Conservation (phyloP, 2,329 filamentous ascomycete species). For the Periconia sp. region DNA sequence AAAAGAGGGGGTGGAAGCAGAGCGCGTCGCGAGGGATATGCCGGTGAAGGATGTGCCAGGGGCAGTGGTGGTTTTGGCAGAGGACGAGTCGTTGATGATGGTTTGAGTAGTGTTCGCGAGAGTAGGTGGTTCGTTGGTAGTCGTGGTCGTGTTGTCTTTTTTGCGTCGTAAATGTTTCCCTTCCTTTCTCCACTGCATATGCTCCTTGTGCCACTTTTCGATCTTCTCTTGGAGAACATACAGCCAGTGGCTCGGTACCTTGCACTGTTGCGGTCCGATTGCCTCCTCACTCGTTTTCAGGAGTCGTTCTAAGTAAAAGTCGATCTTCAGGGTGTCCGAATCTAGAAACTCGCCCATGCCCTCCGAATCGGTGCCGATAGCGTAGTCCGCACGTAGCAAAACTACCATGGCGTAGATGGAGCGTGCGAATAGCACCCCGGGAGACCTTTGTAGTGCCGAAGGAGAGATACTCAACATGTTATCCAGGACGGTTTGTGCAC, state of each 20-base stretch:
- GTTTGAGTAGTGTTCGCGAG: not conserved
- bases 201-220: conserved; percentile 35
- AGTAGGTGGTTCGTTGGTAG: not conserved
- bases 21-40: not conserved
- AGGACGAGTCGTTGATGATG: not conserved
- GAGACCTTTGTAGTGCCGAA: conserved; percentile 24
- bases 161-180: conserved; percentile 14
- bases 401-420: conserved; percentile 35
- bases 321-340: conserved; percentile 32
- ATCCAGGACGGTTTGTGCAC: conserved; percentile 36
- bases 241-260: conserved; percentile 34
- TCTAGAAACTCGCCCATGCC: conserved; percentile 37
- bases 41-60: not conserved
- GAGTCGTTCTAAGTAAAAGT: conserved; percentile 31
- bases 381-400: conserved; percentile 39
- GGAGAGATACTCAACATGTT: conserved; percentile 25
- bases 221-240: conserved; percentile 34
- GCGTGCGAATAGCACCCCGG: conserved; percentile 35
- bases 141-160: not conserved
- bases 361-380: conserved; percentile 35
- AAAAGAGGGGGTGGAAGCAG: not conserved
- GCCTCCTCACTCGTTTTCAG: conserved; percentile 24
- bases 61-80: not conserved
- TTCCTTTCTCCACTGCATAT: conserved; percentile 29
- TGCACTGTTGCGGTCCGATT: conserved; percentile 32